phyloP scores from a whole-genome alignment of 2,329 filamentous ascomycete species.

The Volutella citrinella region DNA sequence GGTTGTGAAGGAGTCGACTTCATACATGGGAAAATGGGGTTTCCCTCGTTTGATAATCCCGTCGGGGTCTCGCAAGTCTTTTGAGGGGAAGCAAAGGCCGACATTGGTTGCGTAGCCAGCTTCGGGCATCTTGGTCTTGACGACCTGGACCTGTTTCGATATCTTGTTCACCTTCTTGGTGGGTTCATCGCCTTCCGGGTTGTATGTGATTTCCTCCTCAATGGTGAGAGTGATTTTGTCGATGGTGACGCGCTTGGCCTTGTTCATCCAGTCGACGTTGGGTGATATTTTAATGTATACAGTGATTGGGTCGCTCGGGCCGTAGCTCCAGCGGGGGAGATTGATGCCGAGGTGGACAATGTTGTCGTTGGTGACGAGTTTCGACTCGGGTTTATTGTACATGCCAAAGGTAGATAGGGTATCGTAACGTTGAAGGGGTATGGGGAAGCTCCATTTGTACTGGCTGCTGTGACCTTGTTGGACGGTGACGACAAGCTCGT shows the following conservation, averaged over 20 bases:
- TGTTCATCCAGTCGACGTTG: constrained; percentile 86
- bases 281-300: constrained; percentile 94
- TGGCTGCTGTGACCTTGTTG: constrained; percentile 86
- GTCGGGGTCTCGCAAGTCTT: constrained; percentile 81
- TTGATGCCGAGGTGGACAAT: constrained; percentile 89
- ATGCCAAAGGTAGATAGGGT: constrained; percentile 98
- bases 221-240: constrained; percentile 91
- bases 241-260: constrained; percentile 89
- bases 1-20: constrained; percentile 88
- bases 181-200: constrained; percentile 94
- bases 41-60: constrained; percentile 84
- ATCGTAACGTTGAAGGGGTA: constrained; percentile 90
- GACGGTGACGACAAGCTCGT: constrained; percentile 93
- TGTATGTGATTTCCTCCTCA: constrained; percentile 98
- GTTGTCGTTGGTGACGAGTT: constrained; percentile 82
- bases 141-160: constrained; percentile 75
- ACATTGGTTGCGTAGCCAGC: constrained; percentile 91
- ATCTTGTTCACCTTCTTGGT: constrained; percentile 85
- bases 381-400: constrained; percentile 95
- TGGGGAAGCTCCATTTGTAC: constrained; percentile 86
- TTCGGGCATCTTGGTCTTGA: constrained; percentile 84
- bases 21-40: constrained; percentile 84
- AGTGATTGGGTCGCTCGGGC: constrained; percentile 88
- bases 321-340: constrained; percentile 93
- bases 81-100: constrained; percentile 84